A percentile compares a stretch with the other conserved stretches of the same genome.
phyloP scores from a whole-genome alignment of 768 basidiomycete species.

The Phallus indusiatus region DNA sequence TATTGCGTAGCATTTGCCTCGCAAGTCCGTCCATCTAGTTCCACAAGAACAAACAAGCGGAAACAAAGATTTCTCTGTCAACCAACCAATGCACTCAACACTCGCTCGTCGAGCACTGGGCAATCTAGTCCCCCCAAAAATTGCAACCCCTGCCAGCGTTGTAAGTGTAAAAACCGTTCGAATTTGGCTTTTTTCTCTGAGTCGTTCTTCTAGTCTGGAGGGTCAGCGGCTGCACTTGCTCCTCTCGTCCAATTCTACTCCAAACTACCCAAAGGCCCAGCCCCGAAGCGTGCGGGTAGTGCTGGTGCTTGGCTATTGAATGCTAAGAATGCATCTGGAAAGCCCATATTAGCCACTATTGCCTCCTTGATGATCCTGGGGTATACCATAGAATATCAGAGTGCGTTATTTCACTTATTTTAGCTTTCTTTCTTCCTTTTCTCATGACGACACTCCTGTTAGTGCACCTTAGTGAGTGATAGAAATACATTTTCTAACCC shows the following conservation, averaged over 20 bases:
- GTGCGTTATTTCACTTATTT: constrained; percentile 38
- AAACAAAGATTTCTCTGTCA: not conserved
- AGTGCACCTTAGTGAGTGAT: constrained; percentile 78
- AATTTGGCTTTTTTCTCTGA: constrained; percentile 3
- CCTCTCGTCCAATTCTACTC: constrained; percentile 94
- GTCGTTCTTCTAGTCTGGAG: constrained; percentile 51
- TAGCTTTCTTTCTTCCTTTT: not conserved
- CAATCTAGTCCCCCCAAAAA: constrained; percentile 87
- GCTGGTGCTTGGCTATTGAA: constrained; percentile 68
- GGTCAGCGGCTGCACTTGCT: constrained; percentile 69
- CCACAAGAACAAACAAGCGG: not conserved
- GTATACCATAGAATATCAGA: constrained; percentile 85
- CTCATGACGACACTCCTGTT: constrained; percentile 13
- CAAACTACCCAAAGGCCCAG: constrained; percentile 86
- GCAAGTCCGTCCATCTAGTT: not conserved
- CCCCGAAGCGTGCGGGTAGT: constrained; percentile 53
- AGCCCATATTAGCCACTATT: constrained; percentile 55
- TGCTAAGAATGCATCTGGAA: constrained; percentile 76
- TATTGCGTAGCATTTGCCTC: no score
- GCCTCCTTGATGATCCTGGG: constrained; percentile 63
- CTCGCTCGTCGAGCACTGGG: constrained; percentile 78
- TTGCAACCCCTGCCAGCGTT: constrained; percentile 83
- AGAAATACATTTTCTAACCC: not conserved
- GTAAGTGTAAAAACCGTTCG: constrained; percentile 37
- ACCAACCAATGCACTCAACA: constrained; percentile 65